These are phyloP conservation scores for Epithele typhae DNA, from an alignment of 768 basidiomycete genomes.

Conservation along the genomic window DNA sequence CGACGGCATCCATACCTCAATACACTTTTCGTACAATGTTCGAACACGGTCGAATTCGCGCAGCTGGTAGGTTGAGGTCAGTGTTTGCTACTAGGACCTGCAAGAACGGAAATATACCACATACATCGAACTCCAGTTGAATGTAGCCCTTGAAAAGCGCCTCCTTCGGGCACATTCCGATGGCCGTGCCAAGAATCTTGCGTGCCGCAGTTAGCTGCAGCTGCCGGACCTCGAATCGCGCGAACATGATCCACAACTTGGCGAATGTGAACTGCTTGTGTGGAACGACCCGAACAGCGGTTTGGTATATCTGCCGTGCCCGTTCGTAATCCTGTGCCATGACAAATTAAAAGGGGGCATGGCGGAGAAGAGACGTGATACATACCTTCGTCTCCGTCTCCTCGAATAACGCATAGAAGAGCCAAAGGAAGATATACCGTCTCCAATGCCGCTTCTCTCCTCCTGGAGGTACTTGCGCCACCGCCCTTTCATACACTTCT, in stretches of 20 bases:
- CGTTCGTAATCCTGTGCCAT: slow-evolving; percentile 69
- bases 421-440: slow-evolving; percentile 87
- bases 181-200: slow-evolving; percentile 83
- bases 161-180: slow-evolving; percentile 97
- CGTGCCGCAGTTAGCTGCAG: slow-evolving; percentile 81
- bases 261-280: slow-evolving; percentile 98
- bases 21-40: slow-evolving; percentile 87
- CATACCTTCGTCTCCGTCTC: slow-evolving; percentile 90
- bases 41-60: slow-evolving; percentile 96
- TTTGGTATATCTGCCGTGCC: slow-evolving; percentile 88
- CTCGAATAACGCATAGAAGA: slow-evolving; percentile 95
- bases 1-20: slow-evolving; percentile 56
- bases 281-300: slow-evolving; percentile 82
- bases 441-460: slow-evolving; percentile 91
- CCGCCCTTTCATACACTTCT: slow-evolving; percentile 94
- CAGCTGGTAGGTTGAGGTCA: slow-evolving; percentile 44
- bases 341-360: background rate
- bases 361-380: background rate
- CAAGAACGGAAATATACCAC: slow-evolving; percentile 17
- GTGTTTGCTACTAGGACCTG: background rate
- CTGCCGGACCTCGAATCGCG: slow-evolving; percentile 86
- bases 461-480: slow-evolving; percentile 93
- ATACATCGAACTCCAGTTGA: slow-evolving; percentile 84
- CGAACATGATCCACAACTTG: slow-evolving; percentile 92
- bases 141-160: slow-evolving; percentile 95